Percentiles rank a stretch among this genome's conserved stretches.
Conservation (phyloP, 1,139 yeast species). For the Chernovozyma sophiae-reginae region DNA sequence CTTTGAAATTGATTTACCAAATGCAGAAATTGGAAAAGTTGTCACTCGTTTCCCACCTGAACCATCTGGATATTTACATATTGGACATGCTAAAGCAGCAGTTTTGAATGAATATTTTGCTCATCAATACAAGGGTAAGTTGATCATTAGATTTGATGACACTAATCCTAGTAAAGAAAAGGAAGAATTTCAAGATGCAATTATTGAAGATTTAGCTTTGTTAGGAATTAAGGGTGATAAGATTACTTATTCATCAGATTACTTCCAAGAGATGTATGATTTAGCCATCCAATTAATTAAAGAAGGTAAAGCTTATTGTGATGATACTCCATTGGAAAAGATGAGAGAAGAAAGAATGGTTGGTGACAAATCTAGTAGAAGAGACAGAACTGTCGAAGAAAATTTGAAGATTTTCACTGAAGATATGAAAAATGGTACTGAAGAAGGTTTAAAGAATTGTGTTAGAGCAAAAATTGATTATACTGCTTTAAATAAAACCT, state of each 20-base stretch:
- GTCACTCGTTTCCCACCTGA: slow-evolving; percentile 97
- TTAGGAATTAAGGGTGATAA: slow-evolving; percentile 89
- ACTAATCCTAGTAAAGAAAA: slow-evolving; percentile 96
- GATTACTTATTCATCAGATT: slow-evolving; percentile 86
- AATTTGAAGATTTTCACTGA: slow-evolving; percentile 77
- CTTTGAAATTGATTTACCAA: slow-evolving; percentile 87
- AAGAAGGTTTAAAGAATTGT: slow-evolving; percentile 83
- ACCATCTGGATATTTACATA: slow-evolving; percentile 87
- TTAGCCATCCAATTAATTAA: slow-evolving; percentile 79
- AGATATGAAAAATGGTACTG: slow-evolving; percentile 92
- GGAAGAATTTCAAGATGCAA: slow-evolving; percentile 86
- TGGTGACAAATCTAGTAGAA: slow-evolving; percentile 85
- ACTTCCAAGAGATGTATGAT: slow-evolving; percentile 87
- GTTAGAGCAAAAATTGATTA: slow-evolving; percentile 93
- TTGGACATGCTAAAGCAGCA: slow-evolving; percentile 97
- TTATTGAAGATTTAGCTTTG: slow-evolving; percentile 81
- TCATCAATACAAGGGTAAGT: slow-evolving; percentile 86
- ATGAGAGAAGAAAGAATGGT: slow-evolving; percentile 99
- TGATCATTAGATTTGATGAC: slow-evolving; percentile 93
- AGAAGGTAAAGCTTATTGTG: slow-evolving; percentile 95
- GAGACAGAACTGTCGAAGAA: slow-evolving; percentile 89
- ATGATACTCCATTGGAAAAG: slow-evolving; percentile 85
- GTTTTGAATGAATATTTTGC: slow-evolving; percentile 94
- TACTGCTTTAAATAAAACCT: slow-evolving; percentile 83
- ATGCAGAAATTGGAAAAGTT: slow-evolving; percentile 87